Conservation (phyloP, 768 basidiomycete species). For the Pleurotus djamor region DNA sequence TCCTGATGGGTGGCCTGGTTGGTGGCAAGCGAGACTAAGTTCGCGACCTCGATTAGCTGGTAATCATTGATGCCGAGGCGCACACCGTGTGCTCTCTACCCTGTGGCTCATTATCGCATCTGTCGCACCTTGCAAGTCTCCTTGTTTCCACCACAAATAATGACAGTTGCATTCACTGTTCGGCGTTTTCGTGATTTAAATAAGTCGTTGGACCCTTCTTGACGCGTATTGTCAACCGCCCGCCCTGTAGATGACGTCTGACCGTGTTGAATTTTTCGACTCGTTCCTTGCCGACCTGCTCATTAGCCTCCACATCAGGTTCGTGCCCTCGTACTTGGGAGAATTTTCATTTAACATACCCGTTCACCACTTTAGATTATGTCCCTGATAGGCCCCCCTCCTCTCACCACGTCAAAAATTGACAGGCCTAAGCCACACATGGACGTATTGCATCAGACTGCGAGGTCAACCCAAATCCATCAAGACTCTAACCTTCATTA, state of each 20-base stretch:
- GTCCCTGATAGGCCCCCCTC: not conserved
- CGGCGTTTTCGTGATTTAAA: not conserved
- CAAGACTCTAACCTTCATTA: not conserved
- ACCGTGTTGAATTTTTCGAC: not conserved
- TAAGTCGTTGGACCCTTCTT: not conserved
- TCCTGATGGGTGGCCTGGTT: constrained; percentile 60
- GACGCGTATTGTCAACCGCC: not conserved
- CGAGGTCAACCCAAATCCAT: not conserved
- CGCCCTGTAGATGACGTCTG: not conserved
- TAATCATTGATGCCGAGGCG: not conserved
- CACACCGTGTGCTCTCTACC: not conserved
- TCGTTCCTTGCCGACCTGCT: not conserved
- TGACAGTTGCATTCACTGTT: not conserved
- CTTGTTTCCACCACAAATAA: not conserved
- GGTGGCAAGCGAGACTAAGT: constrained; percentile 18
- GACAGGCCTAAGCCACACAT: not conserved
- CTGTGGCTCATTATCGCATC: not conserved
- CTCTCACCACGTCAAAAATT: not conserved
- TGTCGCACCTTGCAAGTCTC: not conserved
- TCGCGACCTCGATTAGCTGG: not conserved
- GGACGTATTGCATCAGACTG: constrained; percentile 5
- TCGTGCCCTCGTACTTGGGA: not conserved
- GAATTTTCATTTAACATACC: not conserved
- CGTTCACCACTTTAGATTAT: not conserved
- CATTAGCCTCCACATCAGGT: not conserved